These are phyloP conservation scores for Astrephomene gubernaculifera DNA, from an alignment of 139 green algal genomes.

Conservation along the genomic window DNA sequence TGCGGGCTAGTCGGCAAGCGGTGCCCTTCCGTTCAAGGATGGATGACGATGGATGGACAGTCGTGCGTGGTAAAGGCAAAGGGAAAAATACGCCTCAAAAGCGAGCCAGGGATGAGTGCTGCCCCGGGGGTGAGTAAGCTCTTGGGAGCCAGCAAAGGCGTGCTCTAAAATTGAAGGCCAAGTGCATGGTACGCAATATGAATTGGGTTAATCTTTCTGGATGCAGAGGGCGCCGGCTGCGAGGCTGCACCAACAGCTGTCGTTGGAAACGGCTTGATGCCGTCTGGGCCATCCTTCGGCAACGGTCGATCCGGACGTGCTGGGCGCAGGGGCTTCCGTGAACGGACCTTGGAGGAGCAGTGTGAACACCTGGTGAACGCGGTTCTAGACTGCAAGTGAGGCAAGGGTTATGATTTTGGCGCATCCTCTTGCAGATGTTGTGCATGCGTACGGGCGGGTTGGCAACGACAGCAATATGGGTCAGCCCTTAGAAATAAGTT, in stretches of 20 bases:
- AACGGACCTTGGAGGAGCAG: constrained; percentile 24
- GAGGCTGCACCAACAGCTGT: neutral
- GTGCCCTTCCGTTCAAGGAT: no score
- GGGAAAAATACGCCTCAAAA: neutral
- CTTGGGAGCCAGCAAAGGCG: neutral
- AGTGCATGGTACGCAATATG: neutral
- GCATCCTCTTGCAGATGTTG: no score
- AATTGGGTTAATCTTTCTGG: no score
- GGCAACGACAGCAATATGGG: no score
- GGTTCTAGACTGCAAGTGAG: neutral
- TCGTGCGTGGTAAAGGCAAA: constrained; percentile 29
- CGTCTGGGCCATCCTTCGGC: neutral
- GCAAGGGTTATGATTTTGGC: no score
- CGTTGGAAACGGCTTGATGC: neutral
- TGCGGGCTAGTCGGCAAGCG: no score
- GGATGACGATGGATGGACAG: constrained; percentile 27
- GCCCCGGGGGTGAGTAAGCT: constrained; percentile 10
- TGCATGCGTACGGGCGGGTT: no score
- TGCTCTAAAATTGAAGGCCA: neutral
- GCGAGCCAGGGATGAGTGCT: constrained; percentile 28
- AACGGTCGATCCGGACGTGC: no score
- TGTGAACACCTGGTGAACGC: neutral
- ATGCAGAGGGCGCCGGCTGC: neutral
- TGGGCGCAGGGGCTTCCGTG: no score
- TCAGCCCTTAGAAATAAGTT: no score